These are phyloP conservation scores for Myriangium duriaei DNA, from an alignment of 2,329 filamentous ascomycete genomes.

Conservation along the genomic window DNA sequence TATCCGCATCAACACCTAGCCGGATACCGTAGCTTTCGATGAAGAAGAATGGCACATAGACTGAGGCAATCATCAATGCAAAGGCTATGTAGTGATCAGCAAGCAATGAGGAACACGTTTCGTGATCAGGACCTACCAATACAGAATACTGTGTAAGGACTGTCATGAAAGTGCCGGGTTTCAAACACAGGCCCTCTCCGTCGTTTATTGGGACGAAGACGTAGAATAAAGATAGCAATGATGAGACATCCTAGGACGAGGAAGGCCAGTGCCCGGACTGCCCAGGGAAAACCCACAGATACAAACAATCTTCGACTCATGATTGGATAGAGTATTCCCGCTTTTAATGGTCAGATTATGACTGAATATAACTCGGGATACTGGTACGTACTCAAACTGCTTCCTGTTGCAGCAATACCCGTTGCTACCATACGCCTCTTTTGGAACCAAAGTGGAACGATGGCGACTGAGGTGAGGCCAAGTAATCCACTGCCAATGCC, in stretches of 20 bases:
- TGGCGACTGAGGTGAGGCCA: conserved; percentile 30
- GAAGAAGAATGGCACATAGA: conserved; percentile 7
- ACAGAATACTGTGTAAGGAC: too few relatives aligned
- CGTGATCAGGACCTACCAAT: too few relatives aligned
- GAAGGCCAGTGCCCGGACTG: conserved; percentile 21
- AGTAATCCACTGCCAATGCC: conserved; percentile 37
- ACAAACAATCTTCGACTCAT: conserved; percentile 22
- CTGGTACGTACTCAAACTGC: conserved; percentile 28
- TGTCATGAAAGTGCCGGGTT: too few relatives aligned
- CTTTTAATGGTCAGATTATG: not conserved
- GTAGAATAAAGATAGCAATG: conserved; percentile 20
- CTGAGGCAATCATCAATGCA: too few relatives aligned
- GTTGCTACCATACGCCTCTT: conserved; percentile 30
- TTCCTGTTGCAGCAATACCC: conserved; percentile 32
- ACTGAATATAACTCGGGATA: conserved; percentile 21
- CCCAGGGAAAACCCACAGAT: conserved; percentile 21
- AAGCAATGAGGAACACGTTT: too few relatives aligned
- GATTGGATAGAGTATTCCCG: conserved; percentile 20
- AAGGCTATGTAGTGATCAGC: too few relatives aligned
- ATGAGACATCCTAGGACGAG: conserved; percentile 21
- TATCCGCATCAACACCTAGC: conserved; percentile 1
- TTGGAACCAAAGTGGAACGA: conserved; percentile 30
- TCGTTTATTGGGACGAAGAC: not conserved
- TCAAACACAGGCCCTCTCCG: conserved; percentile 8
- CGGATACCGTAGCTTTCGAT: conserved; percentile 3